Evolutionary conservation across 2,329 filamentous ascomycete species (phyloP).

Genomic region (Septoria linicola): DNA sequence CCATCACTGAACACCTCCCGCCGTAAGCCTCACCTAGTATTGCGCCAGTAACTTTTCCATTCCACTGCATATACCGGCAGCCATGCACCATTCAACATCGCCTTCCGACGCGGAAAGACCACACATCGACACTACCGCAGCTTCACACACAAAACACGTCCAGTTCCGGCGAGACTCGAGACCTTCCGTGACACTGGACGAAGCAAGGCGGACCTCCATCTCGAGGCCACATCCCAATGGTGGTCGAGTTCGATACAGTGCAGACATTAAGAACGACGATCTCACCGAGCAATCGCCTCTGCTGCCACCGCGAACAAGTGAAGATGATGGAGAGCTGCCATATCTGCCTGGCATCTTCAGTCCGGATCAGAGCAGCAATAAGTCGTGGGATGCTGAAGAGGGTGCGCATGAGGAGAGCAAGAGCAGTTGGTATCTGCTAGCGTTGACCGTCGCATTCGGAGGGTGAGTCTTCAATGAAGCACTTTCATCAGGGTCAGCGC

Average conservation of each 20-base stretch:
- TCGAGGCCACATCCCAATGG: conserved; percentile 2
- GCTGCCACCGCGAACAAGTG: conserved; percentile 26
- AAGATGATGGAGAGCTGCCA: conserved; percentile 25
- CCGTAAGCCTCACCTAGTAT: conserved; percentile 1
- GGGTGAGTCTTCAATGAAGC: conserved; percentile 46
- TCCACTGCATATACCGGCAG: conserved; percentile 6
- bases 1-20: conserved; percentile 9
- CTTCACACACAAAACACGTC: conserved; percentile 24
- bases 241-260: conserved; percentile 12
- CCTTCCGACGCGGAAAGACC: conserved; percentile 11
- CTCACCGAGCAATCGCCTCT: conserved; percentile 37
- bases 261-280: conserved; percentile 23
- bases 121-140: conserved; percentile 12
- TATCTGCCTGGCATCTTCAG: conserved; percentile 19
- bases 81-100: conserved; percentile 21
- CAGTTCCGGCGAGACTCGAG: conserved; percentile 22
- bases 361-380: conserved; percentile 40
- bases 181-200: conserved; percentile 16
- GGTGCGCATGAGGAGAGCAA: conserved; percentile 52
- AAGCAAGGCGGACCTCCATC: conserved; percentile 7
- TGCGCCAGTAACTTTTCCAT: not conserved
- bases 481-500: not conserved
- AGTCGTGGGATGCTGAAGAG: conserved; percentile 52
- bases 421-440: conserved; percentile 79
- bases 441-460: conserved; percentile 82